A percentile compares a stretch with the other conserved stretches of the same genome.
Evolutionary conservation across 257 asterid genomes (phyloP).

Genomic region (Nicotiana tomentosiformis): DNA sequence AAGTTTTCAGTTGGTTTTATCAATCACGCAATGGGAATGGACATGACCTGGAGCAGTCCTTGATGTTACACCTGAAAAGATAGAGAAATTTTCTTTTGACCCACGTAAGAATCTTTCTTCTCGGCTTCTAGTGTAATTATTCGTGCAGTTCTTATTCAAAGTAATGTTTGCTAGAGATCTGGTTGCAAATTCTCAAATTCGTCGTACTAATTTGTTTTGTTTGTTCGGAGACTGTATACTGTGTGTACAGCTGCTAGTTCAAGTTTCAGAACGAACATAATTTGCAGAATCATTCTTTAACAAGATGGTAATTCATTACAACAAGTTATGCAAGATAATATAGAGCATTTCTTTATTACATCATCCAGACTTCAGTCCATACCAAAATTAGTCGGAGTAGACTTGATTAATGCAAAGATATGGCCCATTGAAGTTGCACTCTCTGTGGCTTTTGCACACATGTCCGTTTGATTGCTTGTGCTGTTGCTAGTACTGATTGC

Average conservation of each 20-base stretch:
- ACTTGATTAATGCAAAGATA: not conserved
- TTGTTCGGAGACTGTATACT: not conserved
- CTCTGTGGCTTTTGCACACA: not conserved
- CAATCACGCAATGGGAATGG: not conserved
- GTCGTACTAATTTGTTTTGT: not conserved
- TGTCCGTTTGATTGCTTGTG: not conserved
- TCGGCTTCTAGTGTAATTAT: not conserved
- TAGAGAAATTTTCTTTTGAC: slow-evolving; percentile 55
- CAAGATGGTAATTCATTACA: not conserved
- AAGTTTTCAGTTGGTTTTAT: slow-evolving; percentile 1
- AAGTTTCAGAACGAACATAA: not conserved
- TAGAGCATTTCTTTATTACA: not conserved
- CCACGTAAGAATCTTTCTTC: slow-evolving; percentile 39
- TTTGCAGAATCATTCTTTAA: not conserved
- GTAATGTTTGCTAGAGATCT: not conserved
- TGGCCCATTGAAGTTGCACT: not conserved
- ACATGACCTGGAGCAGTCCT: slow-evolving; percentile 62
- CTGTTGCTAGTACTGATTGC: not conserved
- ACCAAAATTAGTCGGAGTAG: not conserved
- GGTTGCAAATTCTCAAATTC: not conserved
- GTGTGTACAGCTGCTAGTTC: not conserved
- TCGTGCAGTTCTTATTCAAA: not conserved
- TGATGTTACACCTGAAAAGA: slow-evolving; percentile 56
- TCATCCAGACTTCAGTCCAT: not conserved
- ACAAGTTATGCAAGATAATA: not conserved